Base-by-base conservation (phyloP, 1,284 basidiomycete genomes). In the Malassezia cuniculi region DNA sequence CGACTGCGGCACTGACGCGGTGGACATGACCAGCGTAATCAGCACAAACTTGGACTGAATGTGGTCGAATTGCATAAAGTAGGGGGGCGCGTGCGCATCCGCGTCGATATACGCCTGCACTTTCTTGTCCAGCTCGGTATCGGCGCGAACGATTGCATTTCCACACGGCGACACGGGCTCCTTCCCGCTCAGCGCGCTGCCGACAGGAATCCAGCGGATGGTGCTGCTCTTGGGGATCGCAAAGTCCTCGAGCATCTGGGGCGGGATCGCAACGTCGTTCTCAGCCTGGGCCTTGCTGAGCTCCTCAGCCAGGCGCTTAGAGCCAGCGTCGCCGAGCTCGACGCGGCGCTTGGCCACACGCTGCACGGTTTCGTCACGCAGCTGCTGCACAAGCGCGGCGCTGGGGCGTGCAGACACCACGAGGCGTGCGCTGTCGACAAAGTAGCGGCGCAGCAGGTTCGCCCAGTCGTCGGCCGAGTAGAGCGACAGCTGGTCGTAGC, bases 121-220 rank as follows among this genome's bases (percentile, higher is more conserved):
- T 10, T 50, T 35, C 33, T 44, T 38, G 33, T 57, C 52, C 20
- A 52, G 41, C n/a, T 47, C 48, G 11, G 45, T 41, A 16, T 16
- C 69, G 55, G 54, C 49, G 46, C n/a, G n/a, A n/a, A 60, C 57
- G 31, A 60, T 55, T 48, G 59, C 55, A 8, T 40, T 44, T 32
- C 68, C 26, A 21, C 4, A 14, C 30, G 4, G 28, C 6, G 2
- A 36, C 5, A 17, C 26, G 21, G 5, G 45, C 43, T 7, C 34
- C n/a, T n/a, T n/a, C n/a, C n/a, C 22, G 3, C 33, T 36, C 19
- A 44, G 44, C 1, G 66, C 66, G 6, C 79, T 90, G 55, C 87
- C 78, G 2, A 97, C 87, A 1, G 82, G 78, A 43, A 97, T 89
- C 87, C 90, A 97, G 5, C 81, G 78, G 56, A 99, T 89, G 49